These are phyloP conservation scores for Vinca major DNA, from an alignment of 305 asterid genomes.

Conservation along the genomic window DNA sequence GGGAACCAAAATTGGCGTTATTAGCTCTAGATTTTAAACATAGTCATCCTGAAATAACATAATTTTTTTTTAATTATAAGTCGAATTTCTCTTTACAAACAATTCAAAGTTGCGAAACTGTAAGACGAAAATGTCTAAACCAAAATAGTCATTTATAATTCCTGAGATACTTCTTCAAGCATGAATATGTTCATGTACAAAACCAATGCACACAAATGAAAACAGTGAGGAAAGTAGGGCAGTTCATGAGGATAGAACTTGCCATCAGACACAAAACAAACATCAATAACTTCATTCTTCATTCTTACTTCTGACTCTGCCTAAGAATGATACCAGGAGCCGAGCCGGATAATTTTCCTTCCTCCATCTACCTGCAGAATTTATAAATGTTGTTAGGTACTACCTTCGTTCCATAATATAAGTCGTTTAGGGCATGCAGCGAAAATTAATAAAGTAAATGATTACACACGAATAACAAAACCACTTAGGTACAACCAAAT, in stretches of 20 bases:
- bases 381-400: not conserved
- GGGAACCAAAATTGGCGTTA: no score
- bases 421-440: not conserved
- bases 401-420: not conserved
- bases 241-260: constrained; percentile 17
- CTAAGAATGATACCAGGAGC: not conserved
- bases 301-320: constrained; percentile 1
- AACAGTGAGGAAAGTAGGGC: not conserved
- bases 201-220: not conserved
- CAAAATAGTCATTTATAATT: not conserved
- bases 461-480: not conserved
- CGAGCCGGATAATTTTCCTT: not conserved
- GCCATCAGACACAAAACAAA: constrained; percentile 2
- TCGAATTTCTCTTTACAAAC: no score
- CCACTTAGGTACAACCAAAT: not conserved
- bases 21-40: no score
- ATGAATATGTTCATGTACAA: not conserved
- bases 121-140: no score
- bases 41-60: no score
- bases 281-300: not conserved
- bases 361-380: constrained; percentile 16
- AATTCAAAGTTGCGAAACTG: no score
- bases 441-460: not conserved
- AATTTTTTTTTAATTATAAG: no score
- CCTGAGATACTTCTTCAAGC: not conserved